Base-by-base conservation (phyloP, 78 protist genomes). In the Chrysochromulina parva region DNA sequence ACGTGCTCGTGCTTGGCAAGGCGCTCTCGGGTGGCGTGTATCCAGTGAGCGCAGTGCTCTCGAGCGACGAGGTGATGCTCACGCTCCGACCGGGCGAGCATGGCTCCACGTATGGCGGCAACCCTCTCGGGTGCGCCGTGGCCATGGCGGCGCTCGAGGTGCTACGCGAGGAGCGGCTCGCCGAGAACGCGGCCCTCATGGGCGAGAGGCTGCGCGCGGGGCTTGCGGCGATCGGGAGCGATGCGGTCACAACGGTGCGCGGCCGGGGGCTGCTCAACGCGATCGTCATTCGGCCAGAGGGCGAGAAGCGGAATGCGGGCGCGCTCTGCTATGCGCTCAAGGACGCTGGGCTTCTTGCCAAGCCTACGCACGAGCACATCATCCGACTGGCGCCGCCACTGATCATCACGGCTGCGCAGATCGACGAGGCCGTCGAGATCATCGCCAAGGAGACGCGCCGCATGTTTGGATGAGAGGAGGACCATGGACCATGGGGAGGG, bases 81-180 rank as follows among this genome's bases (percentile, higher is more conserved):
- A 47, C 65, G 38, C 5, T 89, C 55, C 1, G 22, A 0, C 98
- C 98, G 26, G 99, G 99, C 48, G 89, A 76, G 81, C 99, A 99
- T 94, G 99, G 99, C 60, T 90, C 96, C 6, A 99, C 99, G 1
- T 99, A 85, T 80, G 99, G 99, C 11, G 99, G 99, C 71, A 95
- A 95, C 93, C 99, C 99, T 28, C 50, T 98, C 28, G 98, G 97
- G 10, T 94, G 97, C 65, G 95, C 97, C 24, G 98, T 97, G 1
- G 98, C 97, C 73, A 93, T 96, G 89, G 99, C 92, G 20, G 98
- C 99, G 2, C 95, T 98, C 78, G 50, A 94, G 48, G 98, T 98
- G 50, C 65, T 98, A 50, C 13, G 26, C 47, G 99, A 98, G 5
- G 99, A 98, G 93, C 74, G 90, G 20, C 96, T 98, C n/a, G 94